These are phyloP conservation scores for Simplicillium aogashimaense DNA, from an alignment of 2,329 filamentous ascomycete species.

Conservation along the genomic window DNA sequence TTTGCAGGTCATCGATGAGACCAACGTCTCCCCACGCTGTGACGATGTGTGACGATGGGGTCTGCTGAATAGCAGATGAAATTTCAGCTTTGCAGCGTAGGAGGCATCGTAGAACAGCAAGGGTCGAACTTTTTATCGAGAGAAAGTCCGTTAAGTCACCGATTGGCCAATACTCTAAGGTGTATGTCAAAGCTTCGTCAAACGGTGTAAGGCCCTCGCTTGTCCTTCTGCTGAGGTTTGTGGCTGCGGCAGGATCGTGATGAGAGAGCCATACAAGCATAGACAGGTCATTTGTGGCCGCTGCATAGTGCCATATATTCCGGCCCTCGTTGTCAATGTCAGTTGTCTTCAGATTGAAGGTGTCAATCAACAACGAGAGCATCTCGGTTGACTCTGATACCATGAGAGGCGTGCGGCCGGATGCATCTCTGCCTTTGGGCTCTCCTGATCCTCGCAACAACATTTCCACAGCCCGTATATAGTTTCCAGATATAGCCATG, in stretches of 20 bases:
- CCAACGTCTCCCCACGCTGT: no score
- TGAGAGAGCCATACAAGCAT: constrained; percentile 19
- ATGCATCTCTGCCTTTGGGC: constrained; percentile 15
- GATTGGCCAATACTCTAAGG: background rate
- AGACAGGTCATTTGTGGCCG: constrained; percentile 18
- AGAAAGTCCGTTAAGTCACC: background rate
- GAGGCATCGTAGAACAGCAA: no score
- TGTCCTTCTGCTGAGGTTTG: constrained; percentile 15
- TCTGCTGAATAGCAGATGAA: no score
- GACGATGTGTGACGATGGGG: no score
- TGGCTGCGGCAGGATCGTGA: constrained; percentile 16
- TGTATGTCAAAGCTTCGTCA: constrained; percentile 15
- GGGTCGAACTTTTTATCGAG: background rate
- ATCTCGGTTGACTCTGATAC: constrained; percentile 15
- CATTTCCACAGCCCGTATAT: constrained; percentile 15
- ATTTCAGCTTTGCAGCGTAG: no score
- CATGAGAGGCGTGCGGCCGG: constrained; percentile 25
- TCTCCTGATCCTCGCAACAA: constrained; percentile 12
- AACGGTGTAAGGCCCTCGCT: constrained; percentile 18
- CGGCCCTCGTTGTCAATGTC: constrained; percentile 18
- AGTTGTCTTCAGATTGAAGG: constrained; percentile 10
- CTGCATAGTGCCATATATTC: constrained; percentile 27
- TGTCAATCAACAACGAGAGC: constrained; percentile 13
- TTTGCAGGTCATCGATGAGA: no score
- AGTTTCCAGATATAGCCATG: constrained; percentile 16